Base-by-base conservation (phyloP, 192 early-diverging fungal species). In the Mortierella antarctica region DNA sequence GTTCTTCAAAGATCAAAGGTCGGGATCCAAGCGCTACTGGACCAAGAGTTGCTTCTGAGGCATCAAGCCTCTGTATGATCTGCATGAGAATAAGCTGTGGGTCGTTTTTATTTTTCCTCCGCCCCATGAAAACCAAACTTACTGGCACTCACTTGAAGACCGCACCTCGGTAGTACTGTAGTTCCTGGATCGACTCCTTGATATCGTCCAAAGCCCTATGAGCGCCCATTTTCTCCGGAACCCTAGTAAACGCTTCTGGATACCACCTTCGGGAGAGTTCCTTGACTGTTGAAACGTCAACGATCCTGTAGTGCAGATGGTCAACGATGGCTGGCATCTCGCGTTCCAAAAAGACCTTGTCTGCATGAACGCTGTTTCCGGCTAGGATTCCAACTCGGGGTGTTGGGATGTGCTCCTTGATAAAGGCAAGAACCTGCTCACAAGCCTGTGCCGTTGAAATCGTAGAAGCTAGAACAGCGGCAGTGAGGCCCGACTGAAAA, bases 181-280 rank as follows among this genome's bases (percentile, higher is more conserved):
- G 86, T 82, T 99, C 96, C 11, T 89, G 90, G 52, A 99, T 97
- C 56, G 92, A 94, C 71, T 98, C 97, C 6, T 89, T 75, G 68
- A 99, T 99, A 73, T 99, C 97, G 63, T 96, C 97, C 67, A 98
- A 68, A 1, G 97, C 96, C 48, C 96, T 80, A 80, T 96, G 95
- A 0, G 81, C 55, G 40, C 41, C 68, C 54, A 83, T 77, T 72
- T 99, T 97, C 13, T 31, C 13, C 9, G 95, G 94, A 7, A 82
- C 86, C 3, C 70, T 72, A 1, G 57, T 55, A 49, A 90, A 82
- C 14, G 88, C 83, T 1, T 82, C 64, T 7, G 88, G 88, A 65
- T 89, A 90, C 96, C 96, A 99, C 48, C 97, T 81, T 23, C 88
- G 83, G 1, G 89, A 84, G 49, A 98, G 83, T 75, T 99, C 97